These are phyloP conservation scores for Hippophae tibetana DNA, from an alignment of 306 rosid genomes.

Conservation along the genomic window DNA sequence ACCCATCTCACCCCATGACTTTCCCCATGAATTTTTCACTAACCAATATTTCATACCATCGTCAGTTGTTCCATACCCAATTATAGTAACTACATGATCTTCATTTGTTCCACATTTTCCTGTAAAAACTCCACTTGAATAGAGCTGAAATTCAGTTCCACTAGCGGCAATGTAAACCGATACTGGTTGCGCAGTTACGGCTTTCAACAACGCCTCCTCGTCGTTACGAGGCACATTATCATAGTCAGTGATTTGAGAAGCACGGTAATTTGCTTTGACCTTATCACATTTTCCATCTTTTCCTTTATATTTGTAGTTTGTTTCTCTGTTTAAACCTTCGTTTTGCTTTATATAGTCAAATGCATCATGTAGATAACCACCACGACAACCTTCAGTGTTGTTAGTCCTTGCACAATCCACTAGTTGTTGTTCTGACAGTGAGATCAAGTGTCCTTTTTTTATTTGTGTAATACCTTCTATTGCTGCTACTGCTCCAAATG, in stretches of 20 bases:
- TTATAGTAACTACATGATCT: not conserved
- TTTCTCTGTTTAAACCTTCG: constrained; percentile 15
- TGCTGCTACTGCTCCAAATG: constrained; percentile 7
- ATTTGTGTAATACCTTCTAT: not conserved
- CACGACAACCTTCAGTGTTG: constrained; percentile 3
- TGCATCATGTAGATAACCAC: not conserved
- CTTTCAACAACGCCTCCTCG: constrained; percentile 1
- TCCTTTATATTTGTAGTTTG: constrained; percentile 11
- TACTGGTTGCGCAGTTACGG: constrained; percentile 6
- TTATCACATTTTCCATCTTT: not conserved
- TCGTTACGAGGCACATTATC: not conserved
- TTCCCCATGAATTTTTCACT: constrained; percentile 9
- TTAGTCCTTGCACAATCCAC: constrained; percentile 14
- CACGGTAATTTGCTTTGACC: no score
- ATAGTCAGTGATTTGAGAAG: not conserved
- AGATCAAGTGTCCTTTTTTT: constrained; percentile 1
- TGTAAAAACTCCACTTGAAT: not conserved
- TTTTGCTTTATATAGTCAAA: constrained; percentile 10
- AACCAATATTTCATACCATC: constrained; percentile 7
- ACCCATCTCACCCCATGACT: constrained; percentile 2
- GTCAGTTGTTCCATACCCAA: not conserved
- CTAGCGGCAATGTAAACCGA: not conserved
- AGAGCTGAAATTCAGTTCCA: not conserved
- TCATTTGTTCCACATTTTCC: not conserved
- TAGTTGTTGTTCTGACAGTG: constrained; percentile 19